Conservation (phyloP, 768 basidiomycete genomes). For the Psilocybe cyanescens region DNA sequence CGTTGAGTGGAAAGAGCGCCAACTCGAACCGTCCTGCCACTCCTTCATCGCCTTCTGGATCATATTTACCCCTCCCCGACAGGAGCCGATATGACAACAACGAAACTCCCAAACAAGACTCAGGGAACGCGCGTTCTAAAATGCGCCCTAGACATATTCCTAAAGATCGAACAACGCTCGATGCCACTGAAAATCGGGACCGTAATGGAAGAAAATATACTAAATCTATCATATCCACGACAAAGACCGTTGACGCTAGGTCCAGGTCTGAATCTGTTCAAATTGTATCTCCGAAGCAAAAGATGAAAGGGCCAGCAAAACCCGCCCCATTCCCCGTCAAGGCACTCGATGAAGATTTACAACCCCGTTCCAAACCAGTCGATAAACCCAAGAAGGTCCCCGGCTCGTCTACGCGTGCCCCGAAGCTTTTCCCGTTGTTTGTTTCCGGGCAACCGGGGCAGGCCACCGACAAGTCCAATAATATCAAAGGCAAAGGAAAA, state of each 20-base stretch:
- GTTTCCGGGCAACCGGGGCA: constrained; percentile 11
- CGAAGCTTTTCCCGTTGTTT: constrained; percentile 22
- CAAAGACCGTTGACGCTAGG: background rate
- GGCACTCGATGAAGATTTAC: background rate
- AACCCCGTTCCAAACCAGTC: background rate
- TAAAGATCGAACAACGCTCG: background rate
- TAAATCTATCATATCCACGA: background rate
- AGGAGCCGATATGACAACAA: background rate
- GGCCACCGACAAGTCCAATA: background rate
- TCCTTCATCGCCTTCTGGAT: constrained; percentile 1
- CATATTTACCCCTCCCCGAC: background rate
- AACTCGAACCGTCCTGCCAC: constrained; percentile 14
- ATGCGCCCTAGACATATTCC: background rate
- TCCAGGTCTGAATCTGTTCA: background rate
- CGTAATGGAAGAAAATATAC: background rate
- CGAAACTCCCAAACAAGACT: background rate
- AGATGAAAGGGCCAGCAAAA: background rate
- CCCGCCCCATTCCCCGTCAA: background rate
- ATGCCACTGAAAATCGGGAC: background rate
- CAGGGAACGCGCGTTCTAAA: background rate
- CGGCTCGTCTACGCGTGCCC: background rate
- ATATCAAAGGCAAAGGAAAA: constrained; percentile 21
- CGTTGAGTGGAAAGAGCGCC: constrained; percentile 12
- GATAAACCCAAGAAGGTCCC: background rate
- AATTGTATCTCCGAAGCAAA: background rate